Percentiles rank a stretch among this genome's conserved stretches.
Evolutionary conservation across 257 asterid species (phyloP).

Genomic region (Solanum phureja): DNA sequence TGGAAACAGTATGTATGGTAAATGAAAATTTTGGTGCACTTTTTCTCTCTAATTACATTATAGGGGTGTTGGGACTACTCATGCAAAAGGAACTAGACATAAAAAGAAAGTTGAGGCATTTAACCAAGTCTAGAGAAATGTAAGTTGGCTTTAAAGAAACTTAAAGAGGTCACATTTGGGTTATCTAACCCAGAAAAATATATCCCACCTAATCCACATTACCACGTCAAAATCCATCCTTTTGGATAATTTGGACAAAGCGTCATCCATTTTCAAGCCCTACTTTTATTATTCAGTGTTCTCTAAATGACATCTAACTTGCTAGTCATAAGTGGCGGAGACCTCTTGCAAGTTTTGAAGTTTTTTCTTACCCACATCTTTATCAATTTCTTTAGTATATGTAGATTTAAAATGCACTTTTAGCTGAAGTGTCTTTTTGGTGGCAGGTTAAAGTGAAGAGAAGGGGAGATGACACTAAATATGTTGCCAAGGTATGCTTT

Average conservation of each 20-base stretch:
- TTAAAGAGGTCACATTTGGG: background rate
- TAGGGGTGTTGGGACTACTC: background rate
- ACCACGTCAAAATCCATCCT: background rate
- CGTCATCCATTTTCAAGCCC: background rate
- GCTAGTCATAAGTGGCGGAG: background rate
- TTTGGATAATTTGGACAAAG: background rate
- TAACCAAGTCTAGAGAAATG: background rate
- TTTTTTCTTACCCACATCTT: background rate
- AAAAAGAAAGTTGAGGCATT: background rate
- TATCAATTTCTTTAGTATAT: background rate
- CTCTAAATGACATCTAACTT: background rate
- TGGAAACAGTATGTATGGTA: background rate
- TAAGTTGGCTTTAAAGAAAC: background rate
- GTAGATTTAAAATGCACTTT: background rate
- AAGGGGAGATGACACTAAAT: conserved; percentile 86
- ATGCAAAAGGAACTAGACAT: background rate
- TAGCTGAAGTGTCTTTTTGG: conserved; percentile 9
- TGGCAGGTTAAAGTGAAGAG: conserved; percentile 84
- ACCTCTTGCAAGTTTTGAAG: background rate
- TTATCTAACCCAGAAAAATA: background rate
- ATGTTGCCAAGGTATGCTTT: conserved; percentile 76
- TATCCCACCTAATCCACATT: background rate
- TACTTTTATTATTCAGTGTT: background rate
- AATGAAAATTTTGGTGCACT: background rate
- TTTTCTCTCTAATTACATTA: background rate